Evolutionary conservation across 768 basidiomycete genomes (phyloP), one percentile per base, ranked within the genome.

Genomic region (Leccinum obscurum): DNA sequence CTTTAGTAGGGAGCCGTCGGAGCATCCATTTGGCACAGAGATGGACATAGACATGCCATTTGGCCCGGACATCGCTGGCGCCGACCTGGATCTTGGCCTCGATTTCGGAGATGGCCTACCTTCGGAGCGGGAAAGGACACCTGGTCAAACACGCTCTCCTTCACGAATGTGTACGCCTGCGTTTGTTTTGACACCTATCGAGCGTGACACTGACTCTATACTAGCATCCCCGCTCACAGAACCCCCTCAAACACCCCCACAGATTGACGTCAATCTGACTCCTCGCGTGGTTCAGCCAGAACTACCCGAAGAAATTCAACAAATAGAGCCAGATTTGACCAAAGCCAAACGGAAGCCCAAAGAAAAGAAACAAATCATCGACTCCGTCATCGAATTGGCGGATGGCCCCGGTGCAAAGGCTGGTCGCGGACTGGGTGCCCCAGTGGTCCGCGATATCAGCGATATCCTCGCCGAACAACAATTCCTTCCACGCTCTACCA

Each of bases 361-460:
- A 64, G 87, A 89, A 68, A 92, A 88, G 81, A 95, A 90, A 74
- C 89, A 92, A 64, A 92, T 95, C 50, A 90, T 96, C 57, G 95
- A 98, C 72, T 82, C 85, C n/a, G 84, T 93, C 49, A 95, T 90
- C 7, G 95, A 98, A 73, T 83, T 95, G 49, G 81, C 83, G 48
- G 85, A 86, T 59, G 85, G 86, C 3, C 83, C 82, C 26, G 82
- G 84, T 26, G 77, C 78, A 6, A 77, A 80, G 61, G 72, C 78
- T 54, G 82, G 85, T 46, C 83, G 88, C 51, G 82, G 85, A n/a
- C 72, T 86, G 24, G 84, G 83, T 24, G 80, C 81, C 32, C 84
- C 83, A 46, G 80, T 85, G 46, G 70, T 75, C 24, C 72, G 77
- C 60, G 82, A 84, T 59, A 84, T 89, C 57, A 87, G 85, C 56